These are phyloP conservation scores for Stephanodiscus minutulus DNA, from an alignment of 108 stramenopile species.

Conservation along the genomic window DNA sequence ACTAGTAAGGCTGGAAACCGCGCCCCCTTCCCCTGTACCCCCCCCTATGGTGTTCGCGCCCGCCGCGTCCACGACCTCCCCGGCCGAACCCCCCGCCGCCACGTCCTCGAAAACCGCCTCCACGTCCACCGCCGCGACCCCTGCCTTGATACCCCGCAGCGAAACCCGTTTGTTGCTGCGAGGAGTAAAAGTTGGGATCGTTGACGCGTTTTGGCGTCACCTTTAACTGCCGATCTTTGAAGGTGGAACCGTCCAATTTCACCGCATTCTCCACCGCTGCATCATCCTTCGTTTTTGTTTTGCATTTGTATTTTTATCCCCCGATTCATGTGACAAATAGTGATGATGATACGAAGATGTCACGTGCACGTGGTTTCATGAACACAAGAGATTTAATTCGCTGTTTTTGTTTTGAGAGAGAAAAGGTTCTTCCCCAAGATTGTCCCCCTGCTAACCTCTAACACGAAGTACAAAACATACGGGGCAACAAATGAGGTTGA, in stretches of 20 bases:
- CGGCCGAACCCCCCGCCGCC: slow-evolving; percentile 45
- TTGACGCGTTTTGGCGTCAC: slow-evolving; percentile 90
- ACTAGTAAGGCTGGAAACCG: slow-evolving; percentile 35
- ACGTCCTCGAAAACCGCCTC: slow-evolving; percentile 32
- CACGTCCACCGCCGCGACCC: slow-evolving; percentile 47
- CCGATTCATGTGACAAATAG: slow-evolving; percentile 35
- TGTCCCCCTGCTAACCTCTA: too few species aligned
- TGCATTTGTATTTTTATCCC: slow-evolving; percentile 21
- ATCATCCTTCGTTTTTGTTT: slow-evolving; percentile 58
- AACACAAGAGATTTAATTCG: slow-evolving; percentile 22
- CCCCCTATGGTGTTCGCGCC: too few species aligned
- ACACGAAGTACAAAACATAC: slow-evolving; percentile 13
- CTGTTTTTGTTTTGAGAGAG: slow-evolving; percentile 7
- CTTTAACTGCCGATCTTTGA: slow-evolving; percentile 93
- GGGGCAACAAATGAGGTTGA: too few species aligned
- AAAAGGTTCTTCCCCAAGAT: too few species aligned
- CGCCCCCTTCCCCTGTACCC: slow-evolving; percentile 22
- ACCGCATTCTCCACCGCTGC: slow-evolving; percentile 92
- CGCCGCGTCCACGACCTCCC: slow-evolving; percentile 25
- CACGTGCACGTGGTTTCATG: neutral
- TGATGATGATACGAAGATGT: too few species aligned
- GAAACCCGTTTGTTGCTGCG: slow-evolving; percentile 17
- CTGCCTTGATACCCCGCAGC: slow-evolving; percentile 44
- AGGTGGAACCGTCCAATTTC: slow-evolving; percentile 91
- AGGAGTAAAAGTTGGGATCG: slow-evolving; percentile 63